Base-by-base conservation (phyloP, 371 early-diverging fungal species). In the Lichtheimia ornata region DNA sequence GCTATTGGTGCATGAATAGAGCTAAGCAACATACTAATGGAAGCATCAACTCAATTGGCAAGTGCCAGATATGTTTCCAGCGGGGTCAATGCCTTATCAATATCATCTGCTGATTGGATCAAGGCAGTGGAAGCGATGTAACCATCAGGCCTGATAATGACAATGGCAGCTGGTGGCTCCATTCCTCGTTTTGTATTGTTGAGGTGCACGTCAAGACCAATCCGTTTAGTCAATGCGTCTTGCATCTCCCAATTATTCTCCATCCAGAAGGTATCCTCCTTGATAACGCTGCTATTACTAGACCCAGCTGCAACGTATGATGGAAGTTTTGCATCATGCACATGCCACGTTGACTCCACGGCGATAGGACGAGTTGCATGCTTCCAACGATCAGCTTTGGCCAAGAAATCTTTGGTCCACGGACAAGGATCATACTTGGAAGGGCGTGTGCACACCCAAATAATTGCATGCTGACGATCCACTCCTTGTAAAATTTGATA, bases 101-200 rank as follows among this genome's bases (percentile, higher is more conserved):
- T 40, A 40, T 69, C 64, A 11, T n/a, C 44, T 22, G 51, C 20
- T 12, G 64, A 51, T 7, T 20, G 41, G 14, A 69, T 50, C 11
- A 58, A 35, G n/a, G 27, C 20, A 40, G 51, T 69, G 15, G 58
- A 51, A 9, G 64, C 69, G 2, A 69, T 50, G 30, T 69, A 69
- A 2, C 30, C 52, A 43, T 69, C 69, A 27, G 69, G 69, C 13
- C 69, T 64, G 7, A 69, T 14, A 41, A 69, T 27, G 0, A 69
- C 51, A 28, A 69, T 51, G 15, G 59, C 64, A 18, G 64, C 64
- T 4, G 69, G 64, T 43, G 50, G 35, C 4, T 51, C 53, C 0
- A 56, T 51, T 5, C 50, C 27, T 47, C 18, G 22, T 11, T 47
- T 47, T 47, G 2, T 5, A 12, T 57, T 44, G 22, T n/a, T 22